These are phyloP conservation scores for Biscogniauxia mediterranea DNA, from an alignment of 2,329 filamentous ascomycete species.

Conservation along the genomic window DNA sequence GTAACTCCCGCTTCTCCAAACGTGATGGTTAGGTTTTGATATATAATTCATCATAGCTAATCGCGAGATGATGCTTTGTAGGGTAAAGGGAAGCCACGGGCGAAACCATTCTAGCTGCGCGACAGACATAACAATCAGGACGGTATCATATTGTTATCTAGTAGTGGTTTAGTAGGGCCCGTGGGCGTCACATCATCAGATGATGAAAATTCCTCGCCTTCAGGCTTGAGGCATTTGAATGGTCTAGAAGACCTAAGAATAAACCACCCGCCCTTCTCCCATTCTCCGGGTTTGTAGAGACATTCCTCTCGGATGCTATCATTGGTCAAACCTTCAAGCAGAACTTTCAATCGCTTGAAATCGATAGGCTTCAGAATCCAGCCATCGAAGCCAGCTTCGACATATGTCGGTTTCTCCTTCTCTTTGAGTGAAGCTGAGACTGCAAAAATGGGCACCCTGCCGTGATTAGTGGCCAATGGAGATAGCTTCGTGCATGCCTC, in stretches of 20 bases:
- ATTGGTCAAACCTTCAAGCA: slow-evolving; percentile 69
- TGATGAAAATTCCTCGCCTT: background rate
- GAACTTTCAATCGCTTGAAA: slow-evolving; percentile 68
- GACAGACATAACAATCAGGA: background rate
- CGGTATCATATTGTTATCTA: background rate
- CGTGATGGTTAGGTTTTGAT: background rate
- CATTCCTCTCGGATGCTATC: slow-evolving; percentile 56
- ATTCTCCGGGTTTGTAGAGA: slow-evolving; percentile 68
- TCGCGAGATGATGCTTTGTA: background rate
- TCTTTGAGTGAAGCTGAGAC: slow-evolving; percentile 83
- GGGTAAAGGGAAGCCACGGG: background rate
- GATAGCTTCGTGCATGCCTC: slow-evolving; percentile 51
- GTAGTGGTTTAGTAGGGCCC: background rate
- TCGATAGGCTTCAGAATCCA: slow-evolving; percentile 91
- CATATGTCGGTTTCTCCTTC: slow-evolving; percentile 64
- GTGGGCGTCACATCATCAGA: slow-evolving; percentile 1
- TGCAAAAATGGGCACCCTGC: slow-evolving; percentile 76
- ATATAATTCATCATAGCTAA: background rate
- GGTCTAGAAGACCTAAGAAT: slow-evolving; percentile 2
- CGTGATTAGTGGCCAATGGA: slow-evolving; percentile 55
- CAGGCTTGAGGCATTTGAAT: slow-evolving; percentile 1
- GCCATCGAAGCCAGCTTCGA: slow-evolving; percentile 79
- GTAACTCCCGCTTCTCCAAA: background rate
- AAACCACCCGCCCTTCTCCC: slow-evolving; percentile 90
- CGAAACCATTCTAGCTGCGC: background rate